These are phyloP conservation scores for Cyphellophora europaea DNA, from an alignment of 2,329 filamentous ascomycete species.

Conservation along the genomic window DNA sequence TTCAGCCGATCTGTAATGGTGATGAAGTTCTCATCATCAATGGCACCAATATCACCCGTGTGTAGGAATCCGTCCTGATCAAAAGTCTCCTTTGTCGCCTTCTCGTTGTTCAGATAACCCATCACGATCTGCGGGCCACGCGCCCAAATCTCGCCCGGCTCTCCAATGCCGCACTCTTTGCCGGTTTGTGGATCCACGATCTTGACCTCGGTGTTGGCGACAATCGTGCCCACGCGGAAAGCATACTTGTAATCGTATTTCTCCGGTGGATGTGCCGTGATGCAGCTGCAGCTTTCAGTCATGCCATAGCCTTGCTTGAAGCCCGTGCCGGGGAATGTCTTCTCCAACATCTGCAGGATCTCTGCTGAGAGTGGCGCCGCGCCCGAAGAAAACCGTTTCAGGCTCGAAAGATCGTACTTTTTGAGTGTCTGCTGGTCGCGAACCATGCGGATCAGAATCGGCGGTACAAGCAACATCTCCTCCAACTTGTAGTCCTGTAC, in stretches of 20 bases:
- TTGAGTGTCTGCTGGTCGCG: slow-evolving; percentile 41
- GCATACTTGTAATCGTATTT: slow-evolving; percentile 50
- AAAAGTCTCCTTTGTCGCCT: slow-evolving; percentile 61
- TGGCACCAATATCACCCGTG: slow-evolving; percentile 57
- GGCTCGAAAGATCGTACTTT: slow-evolving; percentile 47
- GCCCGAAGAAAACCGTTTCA: slow-evolving; percentile 50
- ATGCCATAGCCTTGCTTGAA: slow-evolving; percentile 62
- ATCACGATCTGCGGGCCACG: slow-evolving; percentile 72
- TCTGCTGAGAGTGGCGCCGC: slow-evolving; percentile 50
- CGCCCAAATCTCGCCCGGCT: slow-evolving; percentile 56
- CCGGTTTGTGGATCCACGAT: slow-evolving; percentile 44
- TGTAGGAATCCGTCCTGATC: slow-evolving; percentile 49
- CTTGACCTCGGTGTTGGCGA: slow-evolving; percentile 50
- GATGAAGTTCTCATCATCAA: slow-evolving; percentile 48
- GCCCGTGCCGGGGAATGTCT: slow-evolving; percentile 47
- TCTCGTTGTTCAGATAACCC: slow-evolving; percentile 67
- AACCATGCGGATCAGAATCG: slow-evolving; percentile 52
- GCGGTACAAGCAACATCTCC: slow-evolving; percentile 51
- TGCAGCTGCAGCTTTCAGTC: slow-evolving; percentile 56
- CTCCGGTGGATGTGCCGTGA: slow-evolving; percentile 50
- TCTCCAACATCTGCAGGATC: slow-evolving; percentile 46
- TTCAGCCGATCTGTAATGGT: slow-evolving; percentile 69
- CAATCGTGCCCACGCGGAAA: slow-evolving; percentile 34
- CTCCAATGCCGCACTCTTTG: slow-evolving; percentile 40
- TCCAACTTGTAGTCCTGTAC: slow-evolving; percentile 43